phyloP scores from a whole-genome alignment of 768 basidiomycete genomes.

The Lentinus tigrinus region DNA sequence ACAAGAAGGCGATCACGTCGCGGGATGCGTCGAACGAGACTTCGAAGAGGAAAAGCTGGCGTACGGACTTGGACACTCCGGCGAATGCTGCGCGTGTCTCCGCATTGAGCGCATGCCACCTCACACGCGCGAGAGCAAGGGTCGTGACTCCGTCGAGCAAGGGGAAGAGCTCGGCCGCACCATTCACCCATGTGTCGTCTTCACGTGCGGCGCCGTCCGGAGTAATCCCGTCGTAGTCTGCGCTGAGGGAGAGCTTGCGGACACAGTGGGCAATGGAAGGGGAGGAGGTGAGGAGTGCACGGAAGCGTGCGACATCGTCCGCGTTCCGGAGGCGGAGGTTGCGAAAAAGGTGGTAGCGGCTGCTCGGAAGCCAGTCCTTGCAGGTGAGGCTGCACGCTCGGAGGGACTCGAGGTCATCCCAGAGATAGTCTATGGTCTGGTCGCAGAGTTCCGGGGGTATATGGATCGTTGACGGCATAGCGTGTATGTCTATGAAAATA shows the following conservation, averaged over 20 bases:
- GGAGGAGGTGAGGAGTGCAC: slow-evolving; percentile 12
- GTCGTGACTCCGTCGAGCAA: slow-evolving; percentile 19
- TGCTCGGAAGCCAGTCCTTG: slow-evolving; percentile 25
- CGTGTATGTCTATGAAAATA: background rate
- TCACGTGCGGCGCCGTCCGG: slow-evolving; percentile 14
- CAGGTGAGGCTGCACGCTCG: slow-evolving; percentile 25
- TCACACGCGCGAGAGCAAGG: slow-evolving; percentile 24
- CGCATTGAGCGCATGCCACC: slow-evolving; percentile 23
- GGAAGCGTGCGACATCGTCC: slow-evolving; percentile 19
- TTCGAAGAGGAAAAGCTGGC: slow-evolving; percentile 28
- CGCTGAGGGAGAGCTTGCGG: slow-evolving; percentile 24
- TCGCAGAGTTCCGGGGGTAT: slow-evolving; percentile 29
- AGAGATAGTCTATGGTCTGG: slow-evolving; percentile 29
- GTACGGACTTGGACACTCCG: slow-evolving; percentile 16
- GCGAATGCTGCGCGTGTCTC: slow-evolving; percentile 23
- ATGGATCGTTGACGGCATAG: background rate
- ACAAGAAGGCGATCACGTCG: slow-evolving; percentile 27
- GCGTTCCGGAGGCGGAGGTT: slow-evolving; percentile 22
- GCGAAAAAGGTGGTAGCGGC: slow-evolving; percentile 28
- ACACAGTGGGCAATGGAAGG: slow-evolving; percentile 23
- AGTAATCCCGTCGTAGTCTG: slow-evolving; percentile 19
- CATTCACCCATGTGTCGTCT: slow-evolving; percentile 25
- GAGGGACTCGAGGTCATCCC: slow-evolving; percentile 27
- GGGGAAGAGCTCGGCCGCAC: slow-evolving; percentile 16
- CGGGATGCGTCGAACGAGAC: slow-evolving; percentile 25